Conservation (phyloP, 2,329 filamentous ascomycete species). For the Bisporella sp. region DNA sequence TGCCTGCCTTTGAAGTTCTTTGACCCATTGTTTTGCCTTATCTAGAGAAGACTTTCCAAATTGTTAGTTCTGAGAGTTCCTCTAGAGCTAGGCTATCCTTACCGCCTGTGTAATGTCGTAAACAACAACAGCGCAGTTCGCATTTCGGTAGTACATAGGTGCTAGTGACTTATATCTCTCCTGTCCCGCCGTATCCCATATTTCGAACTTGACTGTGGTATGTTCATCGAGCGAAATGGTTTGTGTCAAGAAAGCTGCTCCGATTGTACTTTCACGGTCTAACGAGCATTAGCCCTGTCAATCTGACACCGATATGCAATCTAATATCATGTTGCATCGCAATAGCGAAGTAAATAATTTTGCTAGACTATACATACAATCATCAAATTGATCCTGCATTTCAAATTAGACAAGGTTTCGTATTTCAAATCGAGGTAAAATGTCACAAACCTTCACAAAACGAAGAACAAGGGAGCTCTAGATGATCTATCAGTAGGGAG, state of each 20-base stretch:
- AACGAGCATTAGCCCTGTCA: background rate
- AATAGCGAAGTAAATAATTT: background rate
- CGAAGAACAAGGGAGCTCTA: constrained; percentile 95
- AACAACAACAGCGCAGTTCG: constrained; percentile 97
- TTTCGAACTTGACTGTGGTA: constrained; percentile 99
- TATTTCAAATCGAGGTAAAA: background rate
- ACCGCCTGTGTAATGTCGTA: constrained; percentile 99
- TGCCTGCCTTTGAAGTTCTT: constrained; percentile 95
- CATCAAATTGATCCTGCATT: constrained; percentile 91
- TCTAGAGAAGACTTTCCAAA: constrained; percentile 75
- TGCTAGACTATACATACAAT: constrained; percentile 29
- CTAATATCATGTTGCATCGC: background rate
- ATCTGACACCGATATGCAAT: background rate
- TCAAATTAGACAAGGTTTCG: constrained; percentile 3
- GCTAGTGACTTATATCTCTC: constrained; percentile 98
- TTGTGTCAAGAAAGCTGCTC: constrained; percentile 96
- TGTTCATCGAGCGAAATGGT: constrained; percentile 97
- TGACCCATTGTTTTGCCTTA: constrained; percentile 99
- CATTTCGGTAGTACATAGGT: constrained; percentile 99
- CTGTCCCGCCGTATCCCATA: constrained; percentile 98
- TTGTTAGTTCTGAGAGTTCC: constrained; percentile 7
- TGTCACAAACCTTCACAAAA: constrained; percentile 82
- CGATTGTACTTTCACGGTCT: constrained; percentile 26
- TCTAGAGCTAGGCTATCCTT: constrained; percentile 23
- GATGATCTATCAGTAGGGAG: constrained; percentile 14